Evolutionary conservation across 164 flowering plant species (phyloP).

Genomic region (Cinnamomum chago): DNA sequence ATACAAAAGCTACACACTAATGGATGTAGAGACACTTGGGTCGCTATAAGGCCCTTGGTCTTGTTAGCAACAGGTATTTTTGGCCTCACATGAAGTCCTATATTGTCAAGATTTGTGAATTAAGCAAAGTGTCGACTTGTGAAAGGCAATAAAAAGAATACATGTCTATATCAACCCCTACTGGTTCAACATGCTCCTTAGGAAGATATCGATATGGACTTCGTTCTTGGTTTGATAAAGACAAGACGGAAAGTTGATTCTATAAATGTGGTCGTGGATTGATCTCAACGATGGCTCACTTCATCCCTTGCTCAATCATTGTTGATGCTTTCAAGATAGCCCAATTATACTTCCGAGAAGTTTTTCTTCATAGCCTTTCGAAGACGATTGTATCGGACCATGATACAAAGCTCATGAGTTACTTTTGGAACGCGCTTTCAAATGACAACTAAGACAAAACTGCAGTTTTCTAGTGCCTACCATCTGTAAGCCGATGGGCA

Average conservation of each 20-base stretch:
- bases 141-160: not conserved
- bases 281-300: not conserved
- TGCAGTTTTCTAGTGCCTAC: not conserved
- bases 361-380: no score
- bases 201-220: not conserved
- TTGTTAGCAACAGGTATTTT: not conserved
- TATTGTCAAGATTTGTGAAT: not conserved
- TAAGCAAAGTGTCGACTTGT: not conserved
- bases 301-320: not conserved
- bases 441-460: not conserved
- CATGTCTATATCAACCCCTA: not conserved
- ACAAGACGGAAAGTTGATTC: not conserved
- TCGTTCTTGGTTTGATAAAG: not conserved
- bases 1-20: not conserved
- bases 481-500: not conserved
- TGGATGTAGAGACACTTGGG: not conserved
- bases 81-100: not conserved
- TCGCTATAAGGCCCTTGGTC: no score
- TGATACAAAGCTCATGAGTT: not conserved
- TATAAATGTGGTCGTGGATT: not conserved
- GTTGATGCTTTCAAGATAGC: not conserved
- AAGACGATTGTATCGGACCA: not conserved
- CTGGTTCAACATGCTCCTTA: not conserved
- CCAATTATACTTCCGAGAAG: not conserved
- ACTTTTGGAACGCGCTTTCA: not conserved